These are phyloP conservation scores for Saccharomyces hybrid DNA, from an alignment of 1,139 yeast species.

Conservation along the genomic window DNA sequence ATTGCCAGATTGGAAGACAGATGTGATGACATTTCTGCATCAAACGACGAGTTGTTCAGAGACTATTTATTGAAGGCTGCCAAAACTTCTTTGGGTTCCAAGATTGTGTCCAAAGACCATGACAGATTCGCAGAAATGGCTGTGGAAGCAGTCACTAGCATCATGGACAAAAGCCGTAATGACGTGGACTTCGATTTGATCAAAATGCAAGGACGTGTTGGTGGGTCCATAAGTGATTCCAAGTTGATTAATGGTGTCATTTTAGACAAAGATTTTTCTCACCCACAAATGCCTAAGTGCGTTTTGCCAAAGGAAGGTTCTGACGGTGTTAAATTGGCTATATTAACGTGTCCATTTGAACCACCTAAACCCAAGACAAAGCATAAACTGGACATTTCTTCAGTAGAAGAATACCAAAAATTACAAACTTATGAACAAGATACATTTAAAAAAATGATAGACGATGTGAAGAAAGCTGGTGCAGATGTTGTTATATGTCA, in stretches of 20 bases:
- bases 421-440: conserved; percentile 88
- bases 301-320: conserved; percentile 34
- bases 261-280: conserved; percentile 92
- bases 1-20: conserved; percentile 63
- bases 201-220: conserved; percentile 91
- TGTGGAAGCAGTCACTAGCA: conserved; percentile 89
- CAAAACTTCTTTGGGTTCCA: conserved; percentile 88
- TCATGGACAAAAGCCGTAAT: conserved; percentile 83
- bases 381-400: conserved; percentile 87
- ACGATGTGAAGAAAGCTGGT: conserved; percentile 76
- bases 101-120: conserved; percentile 89
- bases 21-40: conserved; percentile 40
- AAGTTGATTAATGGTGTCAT: conserved; percentile 82
- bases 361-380: conserved; percentile 99
- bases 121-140: conserved; percentile 95
- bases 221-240: conserved; percentile 90
- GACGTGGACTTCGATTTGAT: conserved; percentile 96
- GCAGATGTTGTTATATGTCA: conserved; percentile 97
- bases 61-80: conserved; percentile 76
- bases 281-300: conserved; percentile 92
- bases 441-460: conserved; percentile 86
- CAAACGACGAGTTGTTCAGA: conserved; percentile 33
- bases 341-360: conserved; percentile 95
- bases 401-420: conserved; percentile 86
- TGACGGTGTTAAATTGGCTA: conserved; percentile 80